Percentiles rank a stretch among this genome's conserved stretches.
phyloP scores from a whole-genome alignment of 2,329 filamentous ascomycete genomes.

The Harringtonia lauricola region DNA sequence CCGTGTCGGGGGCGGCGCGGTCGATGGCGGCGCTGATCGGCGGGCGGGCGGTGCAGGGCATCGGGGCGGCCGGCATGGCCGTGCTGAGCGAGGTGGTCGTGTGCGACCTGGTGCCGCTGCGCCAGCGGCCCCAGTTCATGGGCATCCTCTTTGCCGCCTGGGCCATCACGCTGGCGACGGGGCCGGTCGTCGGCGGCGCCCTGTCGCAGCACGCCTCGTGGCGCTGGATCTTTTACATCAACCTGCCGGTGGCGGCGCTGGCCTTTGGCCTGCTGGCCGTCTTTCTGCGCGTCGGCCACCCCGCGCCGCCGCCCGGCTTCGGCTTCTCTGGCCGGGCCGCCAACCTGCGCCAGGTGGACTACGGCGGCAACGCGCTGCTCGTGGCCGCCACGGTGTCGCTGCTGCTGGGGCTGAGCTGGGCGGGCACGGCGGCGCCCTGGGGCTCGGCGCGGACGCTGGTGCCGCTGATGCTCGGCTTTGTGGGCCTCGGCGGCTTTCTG shows the following conservation, averaged over 20 bases:
- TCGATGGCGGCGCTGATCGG: constrained; percentile 37
- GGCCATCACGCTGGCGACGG: constrained; percentile 19
- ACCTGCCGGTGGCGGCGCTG: constrained; percentile 17
- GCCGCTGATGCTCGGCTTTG: constrained; percentile 28
- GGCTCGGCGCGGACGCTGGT: too few relatives aligned
- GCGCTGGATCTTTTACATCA: constrained; percentile 22
- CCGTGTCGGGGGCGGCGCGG: constrained; percentile 37
- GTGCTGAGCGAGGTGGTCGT: constrained; percentile 30
- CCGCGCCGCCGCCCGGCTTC: too few relatives aligned
- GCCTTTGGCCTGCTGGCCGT: too few relatives aligned
- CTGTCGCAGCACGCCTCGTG: constrained; percentile 16
- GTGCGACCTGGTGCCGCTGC: constrained; percentile 16
- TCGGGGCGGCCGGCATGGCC: constrained; percentile 31
- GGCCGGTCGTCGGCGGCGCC: constrained; percentile 17
- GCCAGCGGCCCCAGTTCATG: constrained; percentile 18
- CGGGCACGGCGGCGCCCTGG: too few relatives aligned
- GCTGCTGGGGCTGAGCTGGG: too few relatives aligned
- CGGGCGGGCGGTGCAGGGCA: constrained; percentile 37
- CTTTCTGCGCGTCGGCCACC: too few relatives aligned
- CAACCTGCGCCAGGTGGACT: constrained; percentile 33
- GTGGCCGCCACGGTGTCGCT: too few relatives aligned
- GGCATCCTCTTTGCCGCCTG: constrained; percentile 11
- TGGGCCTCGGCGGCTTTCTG: constrained; percentile 22
- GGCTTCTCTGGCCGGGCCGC: too few relatives aligned
- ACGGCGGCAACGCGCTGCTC: constrained; percentile 27